These are phyloP conservation scores for Chlorella sp. DNA, from an alignment of 139 green algal species.

Conservation along the genomic window DNA sequence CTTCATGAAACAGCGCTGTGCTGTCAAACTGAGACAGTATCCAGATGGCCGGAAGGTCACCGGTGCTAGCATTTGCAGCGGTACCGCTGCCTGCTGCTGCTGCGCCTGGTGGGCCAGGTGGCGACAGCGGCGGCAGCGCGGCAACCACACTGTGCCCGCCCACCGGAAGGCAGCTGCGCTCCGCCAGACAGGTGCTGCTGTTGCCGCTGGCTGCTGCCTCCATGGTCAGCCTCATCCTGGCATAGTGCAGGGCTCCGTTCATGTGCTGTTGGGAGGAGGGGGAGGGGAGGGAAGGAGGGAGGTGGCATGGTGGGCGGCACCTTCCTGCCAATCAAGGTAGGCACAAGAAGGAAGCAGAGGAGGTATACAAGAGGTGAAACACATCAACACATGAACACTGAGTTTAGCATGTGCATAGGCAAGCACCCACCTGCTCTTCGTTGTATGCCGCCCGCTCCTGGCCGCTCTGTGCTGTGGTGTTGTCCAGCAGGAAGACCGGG, in stretches of 20 bases:
- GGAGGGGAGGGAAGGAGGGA: neutral
- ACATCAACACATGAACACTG: neutral
- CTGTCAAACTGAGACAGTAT: constrained; percentile 66
- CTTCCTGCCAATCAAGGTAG: too few species aligned
- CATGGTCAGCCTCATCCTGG: constrained; percentile 62
- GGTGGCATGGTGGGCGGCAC: too few species aligned
- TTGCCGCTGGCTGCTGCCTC: constrained; percentile 35
- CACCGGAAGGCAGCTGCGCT: constrained; percentile 67
- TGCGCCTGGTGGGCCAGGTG: neutral
- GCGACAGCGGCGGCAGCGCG: constrained; percentile 62
- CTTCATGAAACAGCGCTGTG: constrained; percentile 69
- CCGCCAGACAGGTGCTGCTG: constrained; percentile 59
- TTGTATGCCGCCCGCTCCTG: constrained; percentile 55
- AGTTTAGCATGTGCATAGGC: neutral
- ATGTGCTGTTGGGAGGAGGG: constrained; percentile 17
- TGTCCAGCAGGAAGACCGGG: constrained; percentile 45
- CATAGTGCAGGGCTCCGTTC: constrained; percentile 50
- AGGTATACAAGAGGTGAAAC: neutral
- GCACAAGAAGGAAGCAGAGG: neutral
- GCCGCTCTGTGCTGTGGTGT: constrained; percentile 30
- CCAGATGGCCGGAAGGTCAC: constrained; percentile 47
- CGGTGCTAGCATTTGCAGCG: neutral
- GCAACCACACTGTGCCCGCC: constrained; percentile 79
- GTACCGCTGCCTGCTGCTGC: neutral
- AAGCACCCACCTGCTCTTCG: constrained; percentile 24